These are phyloP conservation scores for Tylopilus rubrobrunneus DNA, from an alignment of 768 basidiomycete species.

Conservation along the genomic window DNA sequence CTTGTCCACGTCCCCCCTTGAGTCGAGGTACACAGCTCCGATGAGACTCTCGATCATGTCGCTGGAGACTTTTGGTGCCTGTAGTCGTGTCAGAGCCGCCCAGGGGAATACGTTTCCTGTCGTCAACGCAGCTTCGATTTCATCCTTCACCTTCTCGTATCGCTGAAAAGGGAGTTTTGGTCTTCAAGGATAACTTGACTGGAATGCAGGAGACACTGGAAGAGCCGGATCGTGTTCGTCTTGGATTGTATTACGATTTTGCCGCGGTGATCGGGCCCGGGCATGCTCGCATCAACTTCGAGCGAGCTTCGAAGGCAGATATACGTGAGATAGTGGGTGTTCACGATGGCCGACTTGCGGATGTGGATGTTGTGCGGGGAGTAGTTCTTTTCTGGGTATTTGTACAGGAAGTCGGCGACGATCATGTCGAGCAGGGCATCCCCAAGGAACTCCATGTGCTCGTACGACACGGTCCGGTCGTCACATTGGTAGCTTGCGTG, in stretches of 20 bases:
- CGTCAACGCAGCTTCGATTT: constrained; percentile 47
- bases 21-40: constrained; percentile 74
- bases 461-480: constrained; percentile 60
- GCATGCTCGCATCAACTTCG: constrained; percentile 47
- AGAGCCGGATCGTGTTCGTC: constrained; percentile 49
- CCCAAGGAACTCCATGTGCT: constrained; percentile 76
- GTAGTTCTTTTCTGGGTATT: constrained; percentile 59
- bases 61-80: constrained; percentile 75
- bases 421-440: constrained; percentile 76
- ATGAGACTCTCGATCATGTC: constrained; percentile 76
- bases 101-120: constrained; percentile 58
- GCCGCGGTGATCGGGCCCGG: constrained; percentile 33
- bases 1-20: constrained; percentile 49
- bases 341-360: constrained; percentile 67
- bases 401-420: constrained; percentile 65
- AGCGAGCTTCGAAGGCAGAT: constrained; percentile 51
- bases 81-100: constrained; percentile 69
- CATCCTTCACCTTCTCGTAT: constrained; percentile 42
- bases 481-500: constrained; percentile 68
- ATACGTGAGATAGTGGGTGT: constrained; percentile 68
- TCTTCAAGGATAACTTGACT: constrained; percentile 60
- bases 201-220: constrained; percentile 73
- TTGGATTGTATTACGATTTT: constrained; percentile 37
- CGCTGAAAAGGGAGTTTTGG: constrained; percentile 50
- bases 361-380: constrained; percentile 65